Percentiles rank a stretch among this genome's conserved stretches.
phyloP scores from a whole-genome alignment of 1,139 yeast genomes.

The Yamadazyma conglobata region DNA sequence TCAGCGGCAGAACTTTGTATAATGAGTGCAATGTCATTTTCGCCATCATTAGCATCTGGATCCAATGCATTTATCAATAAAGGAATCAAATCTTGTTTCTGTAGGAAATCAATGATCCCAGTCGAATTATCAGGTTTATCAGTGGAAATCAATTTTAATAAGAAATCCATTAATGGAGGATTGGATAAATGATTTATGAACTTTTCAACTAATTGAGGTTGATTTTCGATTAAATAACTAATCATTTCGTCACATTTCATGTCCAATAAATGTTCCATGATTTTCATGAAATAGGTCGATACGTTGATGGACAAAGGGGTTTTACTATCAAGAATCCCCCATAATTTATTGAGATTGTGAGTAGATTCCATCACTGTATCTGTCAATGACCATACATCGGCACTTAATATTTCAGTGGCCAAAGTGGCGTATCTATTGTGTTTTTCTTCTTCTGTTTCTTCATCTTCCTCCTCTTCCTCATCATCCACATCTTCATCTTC shows the following conservation, averaged over 20 bases:
- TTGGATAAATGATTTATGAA: constrained; percentile 78
- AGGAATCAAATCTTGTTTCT: constrained; percentile 59
- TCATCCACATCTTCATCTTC: constrained; percentile 18
- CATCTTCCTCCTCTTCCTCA: constrained; percentile 24
- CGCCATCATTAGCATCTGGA: constrained; percentile 17
- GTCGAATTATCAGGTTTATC: constrained; percentile 77
- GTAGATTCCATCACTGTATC: constrained; percentile 84
- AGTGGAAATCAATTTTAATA: constrained; percentile 71
- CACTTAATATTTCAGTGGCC: constrained; percentile 86
- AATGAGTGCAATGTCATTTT: constrained; percentile 20
- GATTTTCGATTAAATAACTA: constrained; percentile 59
- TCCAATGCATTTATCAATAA: constrained; percentile 57
- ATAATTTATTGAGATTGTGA: constrained; percentile 61
- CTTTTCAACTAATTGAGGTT: constrained; percentile 60
- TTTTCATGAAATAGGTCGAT: constrained; percentile 89
- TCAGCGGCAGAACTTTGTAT: constrained; percentile 47
- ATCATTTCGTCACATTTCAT: constrained; percentile 87
- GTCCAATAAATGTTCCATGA: constrained; percentile 87
- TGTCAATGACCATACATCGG: constrained; percentile 93
- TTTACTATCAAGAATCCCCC: constrained; percentile 67
- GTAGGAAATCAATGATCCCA: constrained; percentile 71
- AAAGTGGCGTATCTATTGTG: constrained; percentile 74
- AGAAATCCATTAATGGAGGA: constrained; percentile 83
- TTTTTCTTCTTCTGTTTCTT: constrained; percentile 47
- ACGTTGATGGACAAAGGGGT: constrained; percentile 66